These are phyloP conservation scores for Geotrichum cucujoidarum DNA, from an alignment of 1,139 yeast genomes.

Conservation along the genomic window DNA sequence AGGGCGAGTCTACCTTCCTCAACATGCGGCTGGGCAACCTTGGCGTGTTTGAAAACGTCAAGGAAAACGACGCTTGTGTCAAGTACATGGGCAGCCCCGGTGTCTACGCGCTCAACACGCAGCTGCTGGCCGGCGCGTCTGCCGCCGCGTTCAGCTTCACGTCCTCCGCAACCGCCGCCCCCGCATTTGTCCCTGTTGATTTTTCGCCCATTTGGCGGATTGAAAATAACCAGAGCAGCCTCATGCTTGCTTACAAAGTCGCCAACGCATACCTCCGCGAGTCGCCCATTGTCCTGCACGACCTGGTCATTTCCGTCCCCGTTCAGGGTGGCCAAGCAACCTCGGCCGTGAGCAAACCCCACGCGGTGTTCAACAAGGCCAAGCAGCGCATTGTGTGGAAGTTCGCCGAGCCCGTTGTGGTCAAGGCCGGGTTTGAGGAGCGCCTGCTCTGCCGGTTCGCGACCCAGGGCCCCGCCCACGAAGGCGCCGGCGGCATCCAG, in stretches of 20 bases:
- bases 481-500: constrained; percentile 33
- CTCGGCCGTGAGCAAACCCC: constrained; percentile 83
- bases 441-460: constrained; percentile 38
- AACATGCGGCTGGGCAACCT: constrained; percentile 22
- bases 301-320: constrained; percentile 61
- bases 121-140: constrained; percentile 18
- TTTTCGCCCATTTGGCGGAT: constrained; percentile 85
- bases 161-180: constrained; percentile 44
- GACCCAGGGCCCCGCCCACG: constrained; percentile 35
- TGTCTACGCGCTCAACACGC: constrained; percentile 23
- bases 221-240: constrained; percentile 77
- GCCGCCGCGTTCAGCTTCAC: constrained; percentile 55
- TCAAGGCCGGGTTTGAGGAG: constrained; percentile 65
- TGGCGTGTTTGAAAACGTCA: constrained; percentile 21
- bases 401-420: constrained; percentile 47
- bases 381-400: constrained; percentile 85
- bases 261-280: constrained; percentile 46
- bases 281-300: constrained; percentile 43
- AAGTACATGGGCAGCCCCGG: constrained; percentile 18
- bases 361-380: constrained; percentile 82
- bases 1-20: constrained; percentile 23
- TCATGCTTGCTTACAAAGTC: constrained; percentile 66
- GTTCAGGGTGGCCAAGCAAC: constrained; percentile 46
- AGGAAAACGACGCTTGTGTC: constrained; percentile 27
- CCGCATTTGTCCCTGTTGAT: constrained; percentile 52